Evolutionary conservation across 2,329 filamentous ascomycete species (phyloP).

Genomic region (Arthrobotrys sinensis): DNA sequence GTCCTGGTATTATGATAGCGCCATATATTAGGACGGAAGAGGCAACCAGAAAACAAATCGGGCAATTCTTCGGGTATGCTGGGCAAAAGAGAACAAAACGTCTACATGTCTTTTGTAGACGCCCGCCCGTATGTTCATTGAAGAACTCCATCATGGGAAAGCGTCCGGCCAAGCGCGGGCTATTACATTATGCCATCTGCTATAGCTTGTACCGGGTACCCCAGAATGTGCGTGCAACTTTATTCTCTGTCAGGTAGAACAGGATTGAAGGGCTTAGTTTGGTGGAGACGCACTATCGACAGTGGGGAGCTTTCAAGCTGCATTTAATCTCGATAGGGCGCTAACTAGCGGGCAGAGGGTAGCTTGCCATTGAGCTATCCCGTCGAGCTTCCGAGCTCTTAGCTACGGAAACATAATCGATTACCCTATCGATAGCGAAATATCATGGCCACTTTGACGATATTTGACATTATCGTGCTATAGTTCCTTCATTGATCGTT

Average conservation of each 20-base stretch:
- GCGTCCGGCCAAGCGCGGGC: conserved; percentile 39
- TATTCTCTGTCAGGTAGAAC: conserved; percentile 31
- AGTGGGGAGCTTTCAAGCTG: conserved; percentile 30
- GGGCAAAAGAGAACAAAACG: conserved; percentile 27
- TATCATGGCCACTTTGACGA: conserved; percentile 50
- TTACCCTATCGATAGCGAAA: conserved; percentile 61
- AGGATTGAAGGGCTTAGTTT: conserved; percentile 16
- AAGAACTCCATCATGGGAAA: conserved; percentile 4
- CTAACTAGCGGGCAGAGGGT: conserved; percentile 30
- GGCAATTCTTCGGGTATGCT: conserved; percentile 48
- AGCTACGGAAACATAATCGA: conserved; percentile 46
- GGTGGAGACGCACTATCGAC: conserved; percentile 22
- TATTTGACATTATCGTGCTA: conserved; percentile 43
- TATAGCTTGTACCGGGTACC: conserved; percentile 58
- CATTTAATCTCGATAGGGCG: conserved; percentile 48
- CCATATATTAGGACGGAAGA: conserved; percentile 29
- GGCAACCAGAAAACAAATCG: conserved; percentile 42
- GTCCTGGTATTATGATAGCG: conserved; percentile 9
- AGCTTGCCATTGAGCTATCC: conserved; percentile 45
- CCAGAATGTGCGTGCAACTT: conserved; percentile 49
- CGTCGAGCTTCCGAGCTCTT: conserved; percentile 24
- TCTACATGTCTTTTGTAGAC: conserved; percentile 35
- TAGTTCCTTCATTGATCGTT: conserved; percentile 46
- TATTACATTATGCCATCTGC: conserved; percentile 30
- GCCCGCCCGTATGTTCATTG: neutral